phyloP scores from a whole-genome alignment of 257 asterid genomes.

The Leptodermis oblonga region DNA sequence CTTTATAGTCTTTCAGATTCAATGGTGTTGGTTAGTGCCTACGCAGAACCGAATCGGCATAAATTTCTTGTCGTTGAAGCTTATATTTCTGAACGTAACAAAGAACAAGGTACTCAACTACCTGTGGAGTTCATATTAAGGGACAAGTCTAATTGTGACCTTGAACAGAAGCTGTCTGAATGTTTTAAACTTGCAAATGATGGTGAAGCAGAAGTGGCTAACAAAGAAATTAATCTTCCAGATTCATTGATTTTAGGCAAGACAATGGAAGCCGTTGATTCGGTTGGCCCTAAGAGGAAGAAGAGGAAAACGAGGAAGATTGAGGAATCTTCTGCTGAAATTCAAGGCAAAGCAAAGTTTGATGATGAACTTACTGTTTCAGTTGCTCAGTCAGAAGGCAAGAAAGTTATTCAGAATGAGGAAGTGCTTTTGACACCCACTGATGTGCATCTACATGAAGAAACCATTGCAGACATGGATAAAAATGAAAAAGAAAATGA shows the following conservation, averaged over 20 bases:
- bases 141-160: constrained; percentile 8
- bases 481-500: background rate
- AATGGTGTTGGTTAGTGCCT: constrained; percentile 50
- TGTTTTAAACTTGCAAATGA: constrained; percentile 15
- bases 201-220: constrained; percentile 14
- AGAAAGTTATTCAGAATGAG: background rate
- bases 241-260: constrained; percentile 17
- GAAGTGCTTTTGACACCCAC: background rate
- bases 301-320: constrained; percentile 36
- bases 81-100: constrained; percentile 18
- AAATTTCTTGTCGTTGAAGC: constrained; percentile 53
- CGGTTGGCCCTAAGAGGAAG: constrained; percentile 30
- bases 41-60: constrained; percentile 27
- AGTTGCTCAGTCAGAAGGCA: background rate
- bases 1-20: constrained; percentile 58
- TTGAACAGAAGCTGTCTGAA: constrained; percentile 19
- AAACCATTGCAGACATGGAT: background rate
- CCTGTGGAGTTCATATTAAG: constrained; percentile 5
- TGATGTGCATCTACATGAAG: background rate
- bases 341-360: constrained; percentile 23
- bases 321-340: constrained; percentile 29
- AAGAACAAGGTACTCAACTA: background rate
- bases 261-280: constrained; percentile 24
- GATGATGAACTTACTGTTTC: background rate
- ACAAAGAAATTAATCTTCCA: constrained; percentile 24